A percentile compares a stretch with the other conserved stretches of the same genome.
These are phyloP conservation scores for Vachellia collinsii DNA, from an alignment of 306 rosid genomes.

Conservation along the genomic window DNA sequence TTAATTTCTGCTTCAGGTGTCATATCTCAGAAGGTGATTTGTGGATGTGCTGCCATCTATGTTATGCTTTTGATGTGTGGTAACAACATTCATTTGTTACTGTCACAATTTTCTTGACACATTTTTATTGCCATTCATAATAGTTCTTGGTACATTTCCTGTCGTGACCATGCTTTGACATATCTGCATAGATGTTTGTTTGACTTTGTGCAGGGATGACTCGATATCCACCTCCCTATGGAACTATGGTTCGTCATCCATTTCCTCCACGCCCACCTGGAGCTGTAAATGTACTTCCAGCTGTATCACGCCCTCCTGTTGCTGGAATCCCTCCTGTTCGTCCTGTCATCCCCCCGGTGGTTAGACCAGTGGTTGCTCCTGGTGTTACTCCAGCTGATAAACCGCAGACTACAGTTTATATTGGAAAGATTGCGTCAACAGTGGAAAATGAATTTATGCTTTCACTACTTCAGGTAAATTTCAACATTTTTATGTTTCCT, in stretches of 20 bases:
- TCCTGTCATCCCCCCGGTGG: slow-evolving; percentile 70
- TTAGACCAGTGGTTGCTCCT: slow-evolving; percentile 78
- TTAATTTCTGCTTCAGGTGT: slow-evolving; percentile 80
- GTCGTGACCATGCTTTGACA: slow-evolving; percentile 57
- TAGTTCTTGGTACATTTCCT: slow-evolving; percentile 30
- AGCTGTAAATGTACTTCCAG: slow-evolving; percentile 68
- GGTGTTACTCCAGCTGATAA: slow-evolving; percentile 79
- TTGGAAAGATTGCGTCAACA: slow-evolving; percentile 90
- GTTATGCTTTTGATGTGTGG: slow-evolving; percentile 87
- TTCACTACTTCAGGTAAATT: slow-evolving; percentile 77
- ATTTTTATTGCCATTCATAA: slow-evolving; percentile 42
- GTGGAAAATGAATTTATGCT: slow-evolving; percentile 93
- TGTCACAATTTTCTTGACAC: slow-evolving; percentile 38
- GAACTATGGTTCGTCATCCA: slow-evolving; percentile 71
- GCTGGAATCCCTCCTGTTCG: slow-evolving; percentile 84
- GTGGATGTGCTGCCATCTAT: slow-evolving; percentile 94
- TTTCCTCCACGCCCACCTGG: slow-evolving; percentile 84
- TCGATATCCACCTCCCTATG: slow-evolving; percentile 83
- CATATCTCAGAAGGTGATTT: slow-evolving; percentile 86
- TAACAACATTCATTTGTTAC: slow-evolving; percentile 64
- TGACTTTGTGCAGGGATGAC: slow-evolving; percentile 77
- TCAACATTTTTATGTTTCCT: slow-evolving; percentile 17
- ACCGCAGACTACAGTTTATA: slow-evolving; percentile 83
- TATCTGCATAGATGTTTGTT: slow-evolving; percentile 69
- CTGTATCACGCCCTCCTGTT: slow-evolving; percentile 75